These are phyloP conservation scores for Dentipellis fragilis DNA, from an alignment of 768 basidiomycete species.

Conservation along the genomic window DNA sequence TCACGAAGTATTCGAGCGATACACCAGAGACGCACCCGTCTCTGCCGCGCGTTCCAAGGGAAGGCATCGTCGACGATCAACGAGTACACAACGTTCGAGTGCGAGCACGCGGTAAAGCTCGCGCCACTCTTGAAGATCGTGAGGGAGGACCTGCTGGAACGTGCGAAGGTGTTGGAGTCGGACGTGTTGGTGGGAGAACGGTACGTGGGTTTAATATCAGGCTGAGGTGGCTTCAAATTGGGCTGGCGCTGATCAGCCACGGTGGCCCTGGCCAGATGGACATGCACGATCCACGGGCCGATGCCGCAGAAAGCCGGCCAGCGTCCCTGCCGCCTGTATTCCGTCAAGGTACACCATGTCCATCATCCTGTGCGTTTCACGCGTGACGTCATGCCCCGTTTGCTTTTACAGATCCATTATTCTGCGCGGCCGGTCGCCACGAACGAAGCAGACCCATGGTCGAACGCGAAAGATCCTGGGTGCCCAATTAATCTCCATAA, in stretches of 20 bases:
- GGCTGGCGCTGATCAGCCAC: background rate
- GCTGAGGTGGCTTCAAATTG: background rate
- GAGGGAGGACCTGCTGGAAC: slow-evolving; percentile 1
- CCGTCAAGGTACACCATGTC: slow-evolving; percentile 40
- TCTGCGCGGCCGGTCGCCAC: slow-evolving; percentile 49
- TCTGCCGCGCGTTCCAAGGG: background rate
- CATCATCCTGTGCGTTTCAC: background rate
- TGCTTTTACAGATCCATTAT: slow-evolving; percentile 44
- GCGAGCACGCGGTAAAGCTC: slow-evolving; percentile 9
- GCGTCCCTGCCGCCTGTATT: slow-evolving; percentile 36
- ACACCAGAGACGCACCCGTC: background rate
- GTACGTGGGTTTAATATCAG: background rate
- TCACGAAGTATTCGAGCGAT: background rate
- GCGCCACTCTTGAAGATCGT: slow-evolving; percentile 6
- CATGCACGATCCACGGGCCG: slow-evolving; percentile 45
- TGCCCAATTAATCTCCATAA: slow-evolving; percentile 39
- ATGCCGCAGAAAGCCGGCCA: slow-evolving; percentile 20
- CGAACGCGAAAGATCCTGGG: slow-evolving; percentile 25
- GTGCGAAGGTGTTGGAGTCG: background rate
- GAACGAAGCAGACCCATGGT: slow-evolving; percentile 40
- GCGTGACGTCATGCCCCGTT: background rate
- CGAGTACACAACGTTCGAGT: slow-evolving; percentile 2
- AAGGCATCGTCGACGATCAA: background rate
- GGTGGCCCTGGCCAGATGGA: slow-evolving; percentile 38
- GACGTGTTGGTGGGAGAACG: background rate